Base-by-base conservation (phyloP, 1,284 basidiomycete species). In the Lentinus polychrous region DNA sequence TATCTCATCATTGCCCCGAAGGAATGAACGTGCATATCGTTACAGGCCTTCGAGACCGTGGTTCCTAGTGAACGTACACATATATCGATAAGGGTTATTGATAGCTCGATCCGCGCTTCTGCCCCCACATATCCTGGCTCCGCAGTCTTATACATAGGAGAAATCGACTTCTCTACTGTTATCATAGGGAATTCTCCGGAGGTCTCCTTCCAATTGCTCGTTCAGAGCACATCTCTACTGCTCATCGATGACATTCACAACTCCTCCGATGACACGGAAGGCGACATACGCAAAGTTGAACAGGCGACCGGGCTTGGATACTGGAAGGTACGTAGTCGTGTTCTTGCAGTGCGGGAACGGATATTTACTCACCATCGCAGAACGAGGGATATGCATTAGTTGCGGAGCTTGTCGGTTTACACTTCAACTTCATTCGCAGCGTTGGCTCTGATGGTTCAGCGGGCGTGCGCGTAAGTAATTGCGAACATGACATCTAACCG, bases 21-120 rank as follows among this genome's bases (percentile, higher is more conserved):
- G 23, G n/a, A n/a, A n/a, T n/a, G n/a, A n/a, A 37, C 45, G 38
- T 35, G 15, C 24, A 38, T 39, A 39, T 32, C 23, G 12, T 18
- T 23, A 38, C 47, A 93, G 82, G 87, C 89, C 0, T 98, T 99
- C 61, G 94, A 96, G 62, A 80, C 92, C 40, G 92, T 97, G 11
- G 82, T 93, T 17, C 95, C 95, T 0, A 94, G 81, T 52, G 94
- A 98, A 62, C 71, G 89, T 27, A 96, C 93, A 1, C 71, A 74
- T 4, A 68, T 98, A 23, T 69, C 72, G 5, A 51, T 94, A 15
- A 76, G 74, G 47, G 56, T 92, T n/a, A 55, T 71, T n/a, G 84
- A 93, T 55, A 78, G 80, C 6, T 88, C 89, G 0, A 57, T 88
- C 18, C 80, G 82, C 43, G 53, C 79, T 1, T 69, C 79, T n/a